Percentiles rank a stretch among this genome's conserved stretches.
Conservation (phyloP, 768 basidiomycete species). For the Calvatia gigantea region DNA sequence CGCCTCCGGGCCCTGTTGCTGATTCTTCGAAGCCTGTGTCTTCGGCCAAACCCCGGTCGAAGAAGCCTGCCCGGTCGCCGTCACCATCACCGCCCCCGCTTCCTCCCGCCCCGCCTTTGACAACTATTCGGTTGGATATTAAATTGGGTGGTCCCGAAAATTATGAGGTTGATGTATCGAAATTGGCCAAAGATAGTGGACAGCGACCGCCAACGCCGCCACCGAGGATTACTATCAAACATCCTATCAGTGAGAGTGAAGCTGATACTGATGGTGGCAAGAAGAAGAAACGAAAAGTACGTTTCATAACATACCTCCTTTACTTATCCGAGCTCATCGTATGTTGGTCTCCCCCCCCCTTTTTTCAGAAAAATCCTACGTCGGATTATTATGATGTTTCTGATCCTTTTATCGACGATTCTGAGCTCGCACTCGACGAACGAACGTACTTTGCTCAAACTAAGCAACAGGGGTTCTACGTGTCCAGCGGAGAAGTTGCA, state of each 20-base stretch:
- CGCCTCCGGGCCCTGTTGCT: conserved; percentile 25
- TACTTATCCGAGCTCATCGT: neutral
- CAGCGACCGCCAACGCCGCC: conserved; percentile 61
- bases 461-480: conserved; percentile 91
- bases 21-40: conserved; percentile 23
- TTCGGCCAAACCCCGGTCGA: conserved; percentile 26
- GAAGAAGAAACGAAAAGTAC: conserved; percentile 36
- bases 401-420: conserved; percentile 98
- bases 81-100: conserved; percentile 61
- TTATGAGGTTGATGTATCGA: conserved; percentile 68
- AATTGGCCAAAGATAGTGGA: conserved; percentile 57
- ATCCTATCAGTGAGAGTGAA: conserved; percentile 47
- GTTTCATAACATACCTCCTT: conserved; percentile 3
- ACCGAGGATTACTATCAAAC: conserved; percentile 44
- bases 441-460: conserved; percentile 90
- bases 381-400: conserved; percentile 85
- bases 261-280: conserved; percentile 22
- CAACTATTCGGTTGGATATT: conserved; percentile 70
- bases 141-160: conserved; percentile 67
- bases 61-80: conserved; percentile 32
- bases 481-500: conserved; percentile 84
- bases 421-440: conserved; percentile 86
- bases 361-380: conserved; percentile 46
- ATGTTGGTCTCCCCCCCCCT: too few relatives aligned
- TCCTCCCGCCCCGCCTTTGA: conserved; percentile 45